Conservation (phyloP, 2,329 filamentous ascomycete species). For the Exserohilum turcica region DNA sequence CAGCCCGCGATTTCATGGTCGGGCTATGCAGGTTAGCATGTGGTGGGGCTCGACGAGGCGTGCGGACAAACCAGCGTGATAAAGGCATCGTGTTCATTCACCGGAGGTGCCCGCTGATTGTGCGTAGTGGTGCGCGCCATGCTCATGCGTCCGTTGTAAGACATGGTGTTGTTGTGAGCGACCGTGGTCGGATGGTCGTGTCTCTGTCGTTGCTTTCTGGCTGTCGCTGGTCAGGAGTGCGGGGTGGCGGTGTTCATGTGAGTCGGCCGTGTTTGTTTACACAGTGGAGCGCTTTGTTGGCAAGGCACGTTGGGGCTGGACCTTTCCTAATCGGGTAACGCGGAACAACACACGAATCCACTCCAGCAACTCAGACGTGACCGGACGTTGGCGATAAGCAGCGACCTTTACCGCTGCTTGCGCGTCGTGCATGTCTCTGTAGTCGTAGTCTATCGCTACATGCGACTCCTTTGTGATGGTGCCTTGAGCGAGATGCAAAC, state of each 20-base stretch:
- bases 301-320: slow-evolving; percentile 10
- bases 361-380: slow-evolving; percentile 1
- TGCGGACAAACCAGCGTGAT: slow-evolving; percentile 54
- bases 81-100: slow-evolving; percentile 56
- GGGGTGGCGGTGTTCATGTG: slow-evolving; percentile 10
- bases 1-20: slow-evolving; percentile 89
- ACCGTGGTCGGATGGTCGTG: neutral
- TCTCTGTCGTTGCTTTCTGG: neutral
- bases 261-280: slow-evolving; percentile 14
- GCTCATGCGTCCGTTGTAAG: slow-evolving; percentile 58
- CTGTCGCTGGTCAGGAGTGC: slow-evolving; percentile 2
- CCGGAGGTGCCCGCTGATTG: slow-evolving; percentile 49
- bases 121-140: slow-evolving; percentile 50
- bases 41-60: neutral
- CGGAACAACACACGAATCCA: slow-evolving; percentile 14
- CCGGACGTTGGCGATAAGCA: neutral
- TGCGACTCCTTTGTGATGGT: neutral
- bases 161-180: slow-evolving; percentile 43
- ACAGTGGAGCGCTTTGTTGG: slow-evolving; percentile 13
- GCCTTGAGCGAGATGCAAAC: neutral
- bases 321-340: slow-evolving; percentile 11
- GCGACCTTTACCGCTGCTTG: slow-evolving; percentile 1
- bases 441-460: neutral
- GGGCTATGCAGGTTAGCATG: slow-evolving; percentile 52
- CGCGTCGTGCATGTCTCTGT: neutral